These are phyloP conservation scores for Arachnomyces sp. DNA, from an alignment of 2,329 filamentous ascomycete genomes.

Conservation along the genomic window DNA sequence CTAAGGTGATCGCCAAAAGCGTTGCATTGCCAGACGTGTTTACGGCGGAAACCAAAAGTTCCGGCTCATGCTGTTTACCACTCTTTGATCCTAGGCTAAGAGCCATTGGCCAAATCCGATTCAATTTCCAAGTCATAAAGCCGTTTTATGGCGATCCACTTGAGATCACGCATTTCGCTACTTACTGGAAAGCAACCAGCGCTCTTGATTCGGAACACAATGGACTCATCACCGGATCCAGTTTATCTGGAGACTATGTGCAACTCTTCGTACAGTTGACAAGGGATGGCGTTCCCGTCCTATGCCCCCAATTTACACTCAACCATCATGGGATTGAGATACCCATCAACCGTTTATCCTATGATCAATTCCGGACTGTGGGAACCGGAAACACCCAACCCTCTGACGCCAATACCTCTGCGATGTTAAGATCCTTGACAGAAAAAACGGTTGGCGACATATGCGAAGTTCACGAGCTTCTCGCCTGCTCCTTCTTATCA, in stretches of 20 bases:
- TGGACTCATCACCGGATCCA: constrained; percentile 87
- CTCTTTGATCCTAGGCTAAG: constrained; percentile 86
- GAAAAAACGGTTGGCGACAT: constrained; percentile 36
- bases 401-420: constrained; percentile 16
- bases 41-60: constrained; percentile 63
- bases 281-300: constrained; percentile 72
- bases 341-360: constrained; percentile 69
- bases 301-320: constrained; percentile 80
- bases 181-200: constrained; percentile 98
- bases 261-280: constrained; percentile 88
- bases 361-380: constrained; percentile 46
- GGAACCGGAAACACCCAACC: constrained; percentile 30
- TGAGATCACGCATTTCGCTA: constrained; percentile 96
- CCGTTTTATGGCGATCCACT: constrained; percentile 86
- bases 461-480: constrained; percentile 59
- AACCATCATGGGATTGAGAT: constrained; percentile 68
- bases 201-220: constrained; percentile 78
- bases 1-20: constrained; percentile 93
- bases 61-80: constrained; percentile 73
- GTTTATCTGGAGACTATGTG: constrained; percentile 90
- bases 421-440: constrained; percentile 24
- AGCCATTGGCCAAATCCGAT: constrained; percentile 87
- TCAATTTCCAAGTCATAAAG: constrained; percentile 93
- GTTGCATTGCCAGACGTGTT: constrained; percentile 86
- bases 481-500: constrained; percentile 69